Percentiles rank a stretch among this genome's conserved stretches.
Conservation (phyloP, 352 stramenopile genomes). For the Phytophthora cajani region DNA sequence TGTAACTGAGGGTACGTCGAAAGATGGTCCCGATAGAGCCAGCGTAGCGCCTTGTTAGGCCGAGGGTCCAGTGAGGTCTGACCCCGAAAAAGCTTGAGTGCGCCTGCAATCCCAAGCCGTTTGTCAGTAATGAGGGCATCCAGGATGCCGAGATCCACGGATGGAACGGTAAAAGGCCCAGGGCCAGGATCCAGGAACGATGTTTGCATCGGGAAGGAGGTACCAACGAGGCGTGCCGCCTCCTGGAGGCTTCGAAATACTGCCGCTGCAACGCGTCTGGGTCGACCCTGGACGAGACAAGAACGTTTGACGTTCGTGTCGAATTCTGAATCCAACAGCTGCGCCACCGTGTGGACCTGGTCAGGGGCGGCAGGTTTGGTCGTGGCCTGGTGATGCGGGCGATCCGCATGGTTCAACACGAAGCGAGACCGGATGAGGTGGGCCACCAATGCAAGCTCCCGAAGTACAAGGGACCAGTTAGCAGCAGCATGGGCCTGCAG, state of each 20-base stretch:
- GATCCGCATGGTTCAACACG: too few species aligned
- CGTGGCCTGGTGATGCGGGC: too few species aligned
- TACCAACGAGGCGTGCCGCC: too few species aligned
- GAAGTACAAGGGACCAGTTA: background rate
- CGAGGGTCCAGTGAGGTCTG: background rate
- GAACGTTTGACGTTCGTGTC: too few species aligned
- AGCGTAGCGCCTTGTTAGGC: conserved; percentile 8
- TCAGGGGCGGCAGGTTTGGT: too few species aligned
- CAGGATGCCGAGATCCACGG: background rate
- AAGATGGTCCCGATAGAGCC: conserved; percentile 14
- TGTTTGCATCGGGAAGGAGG: too few species aligned
- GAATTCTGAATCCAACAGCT: too few species aligned
- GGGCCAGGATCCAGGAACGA: too few species aligned
- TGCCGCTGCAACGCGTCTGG: background rate
- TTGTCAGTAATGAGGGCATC: background rate
- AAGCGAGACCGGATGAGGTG: background rate
- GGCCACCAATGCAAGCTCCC: background rate
- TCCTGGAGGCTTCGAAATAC: background rate
- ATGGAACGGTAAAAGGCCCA: too few species aligned
- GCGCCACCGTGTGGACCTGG: too few species aligned
- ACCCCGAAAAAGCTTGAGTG: background rate
- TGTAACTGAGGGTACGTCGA: background rate
- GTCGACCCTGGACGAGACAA: too few species aligned
- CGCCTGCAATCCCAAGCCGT: background rate
- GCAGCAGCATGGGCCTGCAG: background rate